Evolutionary conservation across 2,329 filamentous ascomycete species (phyloP), one percentile per base, ranked within the genome.

Genomic region (Parafenestella ontariensis): DNA sequence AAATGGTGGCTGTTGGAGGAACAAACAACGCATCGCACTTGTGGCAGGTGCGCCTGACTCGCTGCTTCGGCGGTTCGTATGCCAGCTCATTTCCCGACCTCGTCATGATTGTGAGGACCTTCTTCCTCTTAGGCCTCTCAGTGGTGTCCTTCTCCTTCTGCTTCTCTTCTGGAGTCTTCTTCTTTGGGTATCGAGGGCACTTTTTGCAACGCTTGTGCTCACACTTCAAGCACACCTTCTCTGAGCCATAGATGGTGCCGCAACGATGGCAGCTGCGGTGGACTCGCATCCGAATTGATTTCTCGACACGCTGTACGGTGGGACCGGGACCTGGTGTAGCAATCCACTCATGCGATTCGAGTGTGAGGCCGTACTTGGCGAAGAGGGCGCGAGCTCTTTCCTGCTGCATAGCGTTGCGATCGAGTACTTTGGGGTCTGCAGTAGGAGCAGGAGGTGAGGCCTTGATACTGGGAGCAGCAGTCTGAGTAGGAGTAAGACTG

Each of bases 191-290:
- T 50, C 91, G 87, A 24, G 87, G 85, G 74, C 93, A 97, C 69
- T 89, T 87, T 70, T 86, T 89, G 84, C 93, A 97, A 62, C 91
- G 86, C 42, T 81, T 81, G 77, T 97, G 93, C 64, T 89, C 83
- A 79, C 93, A 97, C 62, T 85, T 85, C 61, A 83, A 76, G 76
- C 93, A 96, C 55, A 89, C 82, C 77, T 89, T 92, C 66, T 88
- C 85, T 18, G 84, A 76, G 51, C 89, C 88, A 73, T 94, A 96
- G 21, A 85, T 84, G 13, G 88, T 85, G 54, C 87, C 85, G 79
- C 93, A 97, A 63, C 85, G 83, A 77, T 96, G 93, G 76, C 93
- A 97, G 59, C 85, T 88, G 63, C 88, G 86, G 73, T 90, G 89
- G 48, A 92, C 85, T 49, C 90, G 87, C 84, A 93, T 89, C 54